Evolutionary conservation across 2,329 filamentous ascomycete species (phyloP), one percentile per base, ranked within the genome.

Genomic region (Madurella mycetomatis): DNA sequence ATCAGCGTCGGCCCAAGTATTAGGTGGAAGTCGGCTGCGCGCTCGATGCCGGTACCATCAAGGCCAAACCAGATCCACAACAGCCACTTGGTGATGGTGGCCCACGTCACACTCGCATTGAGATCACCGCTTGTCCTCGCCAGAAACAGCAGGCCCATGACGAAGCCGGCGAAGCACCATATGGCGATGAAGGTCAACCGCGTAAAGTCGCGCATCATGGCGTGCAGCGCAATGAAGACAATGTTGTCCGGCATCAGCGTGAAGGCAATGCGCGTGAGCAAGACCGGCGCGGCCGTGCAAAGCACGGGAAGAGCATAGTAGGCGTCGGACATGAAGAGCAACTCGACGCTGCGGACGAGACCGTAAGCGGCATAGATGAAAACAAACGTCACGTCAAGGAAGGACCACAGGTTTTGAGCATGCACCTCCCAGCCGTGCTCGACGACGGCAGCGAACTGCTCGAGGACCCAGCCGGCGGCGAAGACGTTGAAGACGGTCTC

Each of bases 51-150:
- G 4, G 77, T 79, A 18, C 77, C 86, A 56, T 89, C 86, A 1
- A 90, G 79, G 1, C 86, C 86, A 62, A 90, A 90, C 86, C 86
- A 90, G 61, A 90, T 87, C 61, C 84, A 89, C 2, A 90, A 75
- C 78, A 90, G 86, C 86, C 86, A 90, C 68, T 88, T 88, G 32
- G 80, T 80, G 47, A 89, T 86, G 0, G 84, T 85, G 31, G 70
- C 66, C 72, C 73, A 76, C 59, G 55, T 70, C 55, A 54, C 67
- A 56, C 42, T 46, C 13, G 37, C 42, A 12, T 52, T 58, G 3
- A 60, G 40, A 5, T 60, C 58, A 25, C 58, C 58, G 42, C 55
- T 58, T 16, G 58, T 58, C 13, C 55, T 46, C 3, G 58, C 55
- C 16, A 90, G 79, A 85, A 86, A 89, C 57, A 81, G 78, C 68